A percentile compares a stretch with the other conserved stretches of the same genome.
These are phyloP conservation scores for Aquanectria penicillioides DNA, from an alignment of 2,329 filamentous ascomycete species.

Conservation along the genomic window DNA sequence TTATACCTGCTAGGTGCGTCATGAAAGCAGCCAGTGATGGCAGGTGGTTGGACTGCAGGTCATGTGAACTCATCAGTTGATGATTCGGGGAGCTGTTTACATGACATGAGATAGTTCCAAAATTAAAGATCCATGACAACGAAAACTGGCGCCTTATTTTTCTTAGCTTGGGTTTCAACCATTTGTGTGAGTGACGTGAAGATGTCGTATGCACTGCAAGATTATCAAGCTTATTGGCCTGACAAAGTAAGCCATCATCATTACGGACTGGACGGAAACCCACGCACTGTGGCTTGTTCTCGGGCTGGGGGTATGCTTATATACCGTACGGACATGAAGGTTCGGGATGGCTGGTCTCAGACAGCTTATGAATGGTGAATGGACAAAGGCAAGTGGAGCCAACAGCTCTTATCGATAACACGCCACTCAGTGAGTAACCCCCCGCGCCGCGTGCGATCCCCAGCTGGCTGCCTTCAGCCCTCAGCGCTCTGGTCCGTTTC, in stretches of 20 bases:
- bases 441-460: too few species aligned
- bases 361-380: neutral
- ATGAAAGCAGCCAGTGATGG: neutral
- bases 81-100: neutral
- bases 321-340: conserved; percentile 9
- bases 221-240: neutral
- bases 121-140: conserved; percentile 1
- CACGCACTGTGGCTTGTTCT: conserved; percentile 8
- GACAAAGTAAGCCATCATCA: neutral
- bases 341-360: neutral
- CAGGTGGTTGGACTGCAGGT: neutral
- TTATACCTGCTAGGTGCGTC: neutral
- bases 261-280: too few species aligned
- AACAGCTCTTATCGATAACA: conserved; percentile 23
- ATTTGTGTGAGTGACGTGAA: neutral
- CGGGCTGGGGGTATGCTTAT: neutral
- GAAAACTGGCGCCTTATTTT: too few species aligned
- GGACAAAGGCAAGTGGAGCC: neutral
- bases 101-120: neutral
- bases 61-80: neutral
- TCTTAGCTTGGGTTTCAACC: too few species aligned
- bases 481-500: neutral
- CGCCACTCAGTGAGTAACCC: conserved; percentile 33
- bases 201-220: neutral
- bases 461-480: conserved; percentile 9